A percentile compares a stretch with the other conserved stretches of the same genome.
phyloP scores from a whole-genome alignment of 2,329 filamentous ascomycete species.

The Colletotrichum lupini region DNA sequence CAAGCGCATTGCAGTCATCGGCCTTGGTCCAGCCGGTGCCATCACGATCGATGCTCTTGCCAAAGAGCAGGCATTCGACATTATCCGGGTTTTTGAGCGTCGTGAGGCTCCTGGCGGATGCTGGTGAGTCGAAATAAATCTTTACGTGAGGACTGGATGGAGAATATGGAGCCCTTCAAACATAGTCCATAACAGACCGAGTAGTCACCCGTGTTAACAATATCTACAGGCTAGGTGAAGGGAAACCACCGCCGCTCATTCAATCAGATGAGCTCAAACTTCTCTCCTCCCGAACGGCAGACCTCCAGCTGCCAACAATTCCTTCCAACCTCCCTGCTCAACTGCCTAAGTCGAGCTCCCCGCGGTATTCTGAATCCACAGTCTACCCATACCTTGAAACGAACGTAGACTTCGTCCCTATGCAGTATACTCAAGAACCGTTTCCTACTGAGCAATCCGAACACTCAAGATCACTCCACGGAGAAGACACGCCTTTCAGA shows the following conservation, averaged over 20 bases:
- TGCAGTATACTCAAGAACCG: conserved; percentile 69
- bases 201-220: background rate
- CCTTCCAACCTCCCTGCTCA: conserved; percentile 59
- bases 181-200: too few species aligned
- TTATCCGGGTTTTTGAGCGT: conserved; percentile 71
- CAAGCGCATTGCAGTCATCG: conserved; percentile 66
- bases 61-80: conserved; percentile 67
- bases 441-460: conserved; percentile 54
- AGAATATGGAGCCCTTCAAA: too few species aligned
- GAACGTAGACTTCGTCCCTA: conserved; percentile 68
- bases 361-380: conserved; percentile 67
- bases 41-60: conserved; percentile 70
- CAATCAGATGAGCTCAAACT: conserved; percentile 52
- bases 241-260: conserved; percentile 49
- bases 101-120: conserved; percentile 69
- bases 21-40: conserved; percentile 68
- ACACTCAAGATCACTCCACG: conserved; percentile 54
- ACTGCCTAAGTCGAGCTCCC: conserved; percentile 53
- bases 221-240: conserved; percentile 53
- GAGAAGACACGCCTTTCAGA: conserved; percentile 68
- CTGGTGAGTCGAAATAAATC: conserved; percentile 56
- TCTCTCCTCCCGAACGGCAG: conserved; percentile 60
- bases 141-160: too few species aligned
- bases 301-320: conserved; percentile 55
- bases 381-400: conserved; percentile 73